Evolutionary conservation across 768 basidiomycete species (phyloP).

Genomic region (Boletus speciosus): DNA sequence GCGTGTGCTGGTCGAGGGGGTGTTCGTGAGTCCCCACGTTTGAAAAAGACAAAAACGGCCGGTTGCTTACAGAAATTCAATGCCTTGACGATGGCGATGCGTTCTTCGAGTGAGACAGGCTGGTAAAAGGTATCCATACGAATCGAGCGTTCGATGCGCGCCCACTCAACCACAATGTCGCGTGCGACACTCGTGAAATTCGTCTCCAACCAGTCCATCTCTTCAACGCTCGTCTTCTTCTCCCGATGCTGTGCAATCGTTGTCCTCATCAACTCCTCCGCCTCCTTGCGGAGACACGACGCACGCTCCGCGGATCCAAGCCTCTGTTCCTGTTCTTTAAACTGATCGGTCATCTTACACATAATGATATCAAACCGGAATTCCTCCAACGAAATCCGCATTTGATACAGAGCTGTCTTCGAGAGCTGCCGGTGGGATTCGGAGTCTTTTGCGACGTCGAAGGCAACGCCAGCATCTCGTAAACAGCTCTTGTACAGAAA

Average conservation of each 20-base stretch:
- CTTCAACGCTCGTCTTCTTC: slow-evolving; percentile 25
- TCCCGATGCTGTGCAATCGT: slow-evolving; percentile 7
- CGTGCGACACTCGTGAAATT: slow-evolving; percentile 40
- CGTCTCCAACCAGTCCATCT: slow-evolving; percentile 39
- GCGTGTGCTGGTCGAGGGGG: slow-evolving; percentile 28
- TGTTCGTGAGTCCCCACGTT: neutral
- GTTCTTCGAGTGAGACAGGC: slow-evolving; percentile 52
- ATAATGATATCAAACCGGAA: slow-evolving; percentile 47
- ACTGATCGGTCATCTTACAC: slow-evolving; percentile 21
- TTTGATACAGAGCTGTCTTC: slow-evolving; percentile 38
- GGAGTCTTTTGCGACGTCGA: slow-evolving; percentile 44
- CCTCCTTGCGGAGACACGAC: slow-evolving; percentile 9
- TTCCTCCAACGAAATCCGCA: slow-evolving; percentile 47
- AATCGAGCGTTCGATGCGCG: slow-evolving; percentile 38
- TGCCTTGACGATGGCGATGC: slow-evolving; percentile 46
- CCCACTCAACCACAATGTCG: slow-evolving; percentile 47
- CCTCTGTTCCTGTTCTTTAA: slow-evolving; percentile 17
- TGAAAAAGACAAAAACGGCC: neutral
- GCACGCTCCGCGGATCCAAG: slow-evolving; percentile 20
- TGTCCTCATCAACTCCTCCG: neutral
- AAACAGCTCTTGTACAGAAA: slow-evolving; percentile 48
- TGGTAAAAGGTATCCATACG: slow-evolving; percentile 45
- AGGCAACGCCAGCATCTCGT: slow-evolving; percentile 46
- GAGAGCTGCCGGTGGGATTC: slow-evolving; percentile 53
- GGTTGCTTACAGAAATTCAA: slow-evolving; percentile 43